These are phyloP conservation scores for Platanthera zijinensis DNA, from an alignment of 106 monocot species.

Conservation along the genomic window DNA sequence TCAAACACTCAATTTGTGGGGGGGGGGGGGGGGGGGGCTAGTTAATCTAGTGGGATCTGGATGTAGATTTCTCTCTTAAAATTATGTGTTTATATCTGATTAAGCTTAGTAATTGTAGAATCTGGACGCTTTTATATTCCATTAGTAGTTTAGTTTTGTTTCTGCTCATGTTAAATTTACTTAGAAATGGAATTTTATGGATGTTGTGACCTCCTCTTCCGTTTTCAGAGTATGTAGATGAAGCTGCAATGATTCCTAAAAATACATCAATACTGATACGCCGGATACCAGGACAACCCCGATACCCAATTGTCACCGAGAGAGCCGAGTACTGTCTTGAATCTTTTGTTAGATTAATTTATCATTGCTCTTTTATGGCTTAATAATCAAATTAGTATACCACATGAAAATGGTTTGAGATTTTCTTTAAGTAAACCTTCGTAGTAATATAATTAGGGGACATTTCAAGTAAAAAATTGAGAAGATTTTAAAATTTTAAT, in stretches of 20 bases:
- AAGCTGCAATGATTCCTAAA: constrained; percentile 85
- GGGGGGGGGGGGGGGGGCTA: neutral
- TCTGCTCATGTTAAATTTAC: neutral
- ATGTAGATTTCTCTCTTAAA: neutral
- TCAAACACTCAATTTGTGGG: neutral
- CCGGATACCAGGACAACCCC: constrained; percentile 79
- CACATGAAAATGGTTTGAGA: neutral
- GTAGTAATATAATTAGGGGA: neutral
- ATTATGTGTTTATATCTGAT: neutral
- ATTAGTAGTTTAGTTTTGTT: neutral
- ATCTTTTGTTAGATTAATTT: constrained; percentile 19
- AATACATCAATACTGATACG: constrained; percentile 94
- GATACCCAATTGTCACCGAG: constrained; percentile 73
- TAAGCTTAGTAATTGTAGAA: neutral
- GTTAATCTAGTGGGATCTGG: neutral
- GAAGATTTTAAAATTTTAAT: constrained; percentile 7
- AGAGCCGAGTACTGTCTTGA: constrained; percentile 61
- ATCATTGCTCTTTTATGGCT: neutral
- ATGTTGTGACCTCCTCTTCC: constrained; percentile 32
- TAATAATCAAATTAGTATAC: neutral
- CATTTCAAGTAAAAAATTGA: constrained; percentile 1
- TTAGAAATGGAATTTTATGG: constrained; percentile 22
- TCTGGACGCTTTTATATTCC: neutral
- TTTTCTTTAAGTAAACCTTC: neutral
- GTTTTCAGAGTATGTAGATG: constrained; percentile 93